phyloP scores from a whole-genome alignment of 1,284 basidiomycete species.

The Golubevia pallescens region DNA sequence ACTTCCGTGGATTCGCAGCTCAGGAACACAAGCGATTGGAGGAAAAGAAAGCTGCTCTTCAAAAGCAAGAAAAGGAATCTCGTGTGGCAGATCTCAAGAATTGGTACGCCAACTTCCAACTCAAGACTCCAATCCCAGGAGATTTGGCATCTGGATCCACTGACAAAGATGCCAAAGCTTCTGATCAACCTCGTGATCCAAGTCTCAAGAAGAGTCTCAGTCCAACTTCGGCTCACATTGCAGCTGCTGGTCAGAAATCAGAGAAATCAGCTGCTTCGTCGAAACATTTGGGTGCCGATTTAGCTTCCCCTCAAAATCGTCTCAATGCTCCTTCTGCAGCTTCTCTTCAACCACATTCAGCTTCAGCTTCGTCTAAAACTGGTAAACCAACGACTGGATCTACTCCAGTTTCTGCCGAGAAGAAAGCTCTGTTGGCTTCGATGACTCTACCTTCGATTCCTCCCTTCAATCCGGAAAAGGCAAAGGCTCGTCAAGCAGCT shows the following conservation, averaged over 20 bases:
- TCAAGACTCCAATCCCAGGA: constrained; percentile 53
- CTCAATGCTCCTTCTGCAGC: too few species aligned
- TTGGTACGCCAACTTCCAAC: constrained; percentile 55
- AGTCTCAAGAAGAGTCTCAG: constrained; percentile 45
- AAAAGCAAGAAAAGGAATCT: constrained; percentile 55
- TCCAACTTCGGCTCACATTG: constrained; percentile 28
- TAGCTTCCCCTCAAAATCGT: too few species aligned
- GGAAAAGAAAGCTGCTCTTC: constrained; percentile 46
- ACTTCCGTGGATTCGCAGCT: too few species aligned
- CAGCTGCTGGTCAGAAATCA: too few species aligned
- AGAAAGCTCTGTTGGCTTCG: constrained; percentile 38
- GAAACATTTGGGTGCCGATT: too few species aligned
- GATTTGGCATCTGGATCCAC: constrained; percentile 29
- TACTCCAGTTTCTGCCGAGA: constrained; percentile 24
- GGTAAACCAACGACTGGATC: too few species aligned
- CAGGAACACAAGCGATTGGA: too few species aligned
- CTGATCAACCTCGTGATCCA: constrained; percentile 43
- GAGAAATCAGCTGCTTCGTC: too few species aligned
- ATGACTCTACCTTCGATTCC: constrained; percentile 56
- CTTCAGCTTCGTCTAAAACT: not conserved
- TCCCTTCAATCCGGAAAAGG: constrained; percentile 49
- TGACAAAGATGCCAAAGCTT: constrained; percentile 19
- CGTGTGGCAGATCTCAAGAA: constrained; percentile 50
- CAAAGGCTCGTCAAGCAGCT: constrained; percentile 31
- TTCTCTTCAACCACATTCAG: not conserved